phyloP scores from a whole-genome alignment of 108 stramenopile species.

The Nannochloropsis oceanica region DNA sequence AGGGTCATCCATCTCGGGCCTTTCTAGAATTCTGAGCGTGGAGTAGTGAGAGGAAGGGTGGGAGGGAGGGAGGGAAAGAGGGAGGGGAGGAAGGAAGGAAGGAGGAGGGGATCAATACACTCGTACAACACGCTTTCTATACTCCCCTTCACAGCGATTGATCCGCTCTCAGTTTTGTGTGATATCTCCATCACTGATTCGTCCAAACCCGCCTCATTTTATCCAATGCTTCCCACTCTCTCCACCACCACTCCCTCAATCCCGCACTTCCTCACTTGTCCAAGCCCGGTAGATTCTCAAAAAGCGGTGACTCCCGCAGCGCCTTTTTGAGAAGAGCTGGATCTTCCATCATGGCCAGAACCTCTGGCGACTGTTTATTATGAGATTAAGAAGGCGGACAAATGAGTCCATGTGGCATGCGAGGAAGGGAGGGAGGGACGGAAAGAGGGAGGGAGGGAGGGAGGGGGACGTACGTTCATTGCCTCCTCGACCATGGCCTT shows the following conservation, averaged over 20 bases:
- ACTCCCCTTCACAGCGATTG: too few species aligned
- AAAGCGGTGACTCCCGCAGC: background rate
- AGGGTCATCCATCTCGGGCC: background rate
- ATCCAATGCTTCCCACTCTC: background rate
- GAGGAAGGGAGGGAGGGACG: background rate
- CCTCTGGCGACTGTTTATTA: background rate
- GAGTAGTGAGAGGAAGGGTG: too few species aligned
- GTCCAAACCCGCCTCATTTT: too few species aligned
- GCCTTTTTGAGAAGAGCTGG: background rate
- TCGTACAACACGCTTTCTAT: too few species aligned
- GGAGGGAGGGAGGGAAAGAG: too few species aligned
- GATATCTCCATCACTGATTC: too few species aligned
- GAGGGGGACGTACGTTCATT: background rate
- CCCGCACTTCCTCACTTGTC: background rate
- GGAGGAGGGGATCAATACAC: too few species aligned
- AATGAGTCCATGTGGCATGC: background rate
- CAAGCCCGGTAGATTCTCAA: background rate
- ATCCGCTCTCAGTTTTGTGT: too few species aligned
- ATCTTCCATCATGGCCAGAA: background rate
- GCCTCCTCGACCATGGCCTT: background rate
- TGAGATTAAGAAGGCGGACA: background rate
- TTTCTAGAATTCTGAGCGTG: background rate
- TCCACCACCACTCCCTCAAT: background rate
- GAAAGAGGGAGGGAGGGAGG: background rate
- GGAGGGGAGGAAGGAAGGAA: background rate